Evolutionary conservation across 1,139 yeast species (phyloP), one percentile per base, ranked within the genome.

Genomic region (Groenewaldozyma auringiensis): DNA sequence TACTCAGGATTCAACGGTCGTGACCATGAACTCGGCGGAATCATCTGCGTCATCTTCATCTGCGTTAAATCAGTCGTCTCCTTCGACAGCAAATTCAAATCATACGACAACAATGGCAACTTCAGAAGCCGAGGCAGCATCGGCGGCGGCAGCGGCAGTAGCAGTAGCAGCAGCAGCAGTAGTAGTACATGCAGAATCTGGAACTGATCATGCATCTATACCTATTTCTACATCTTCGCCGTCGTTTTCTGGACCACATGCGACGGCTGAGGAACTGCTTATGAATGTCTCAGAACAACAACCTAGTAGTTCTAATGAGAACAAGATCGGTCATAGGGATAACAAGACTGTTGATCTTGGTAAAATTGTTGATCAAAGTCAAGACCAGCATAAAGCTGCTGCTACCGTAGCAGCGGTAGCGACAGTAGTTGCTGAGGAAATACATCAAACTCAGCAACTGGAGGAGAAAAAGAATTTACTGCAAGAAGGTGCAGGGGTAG

Each of bases 131-230:
- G 42, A 21, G 27, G 21, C 42, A 34, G 3, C 50, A 39, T 20
- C 58, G 25, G n/a, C 47, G 40, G 31, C 45, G 37, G 22, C 47
- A 46, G 47, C 47, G 40, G 39, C 49, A 42, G 55, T 53, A 42
- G 50, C 53, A 50, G 22, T 55, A 50, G 18, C 37, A 34, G 49
- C 52, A 50, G 21, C 58, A 52, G 22, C 57, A 53, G 37, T 53
- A 47, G 42, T 47, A 43, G 33, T 50, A 41, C 20, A 51, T 48
- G 36, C 56, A 48, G 21, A 49, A 42, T 11, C n/a, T n/a, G n/a
- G 51, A 45, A 32, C 52, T 42, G 17, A 54, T 46, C 21, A 47
- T 35, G 29, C 52, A 43, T 37, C 33, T n/a, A 22, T n/a, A n/a
- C 18, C 36, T n/a, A 8, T 18, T n/a, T 47, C 36, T 13, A 47